Evolutionary conservation across 2,329 filamentous ascomycete species (phyloP).

Genomic region (Escovopsis weberi): DNA sequence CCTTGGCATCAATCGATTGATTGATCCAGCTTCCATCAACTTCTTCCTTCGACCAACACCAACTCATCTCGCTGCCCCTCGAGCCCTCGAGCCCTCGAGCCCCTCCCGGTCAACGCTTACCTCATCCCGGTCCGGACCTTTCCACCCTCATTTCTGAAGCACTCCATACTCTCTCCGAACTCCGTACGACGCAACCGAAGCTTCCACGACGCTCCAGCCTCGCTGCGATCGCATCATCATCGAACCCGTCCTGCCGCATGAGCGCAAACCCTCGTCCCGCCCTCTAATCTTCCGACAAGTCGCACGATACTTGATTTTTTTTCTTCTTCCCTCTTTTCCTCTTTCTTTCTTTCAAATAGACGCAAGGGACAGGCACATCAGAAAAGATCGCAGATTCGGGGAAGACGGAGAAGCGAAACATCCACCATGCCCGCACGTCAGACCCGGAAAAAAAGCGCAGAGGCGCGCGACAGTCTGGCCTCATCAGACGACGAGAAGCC

Average conservation of each 20-base stretch:
- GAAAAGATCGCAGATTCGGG: no score
- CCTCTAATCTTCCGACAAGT: no score
- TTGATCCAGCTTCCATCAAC: no score
- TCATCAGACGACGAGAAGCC: slow-evolving; percentile 16
- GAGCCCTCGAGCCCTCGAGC: no score
- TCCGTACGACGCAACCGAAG: not conserved
- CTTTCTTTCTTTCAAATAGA: not conserved
- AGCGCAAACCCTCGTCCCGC: no score
- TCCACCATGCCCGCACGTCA: slow-evolving; percentile 24
- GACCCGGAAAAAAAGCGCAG: slow-evolving; percentile 24
- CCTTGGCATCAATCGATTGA: no score
- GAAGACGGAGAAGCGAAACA: not conserved
- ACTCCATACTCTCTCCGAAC: not conserved
- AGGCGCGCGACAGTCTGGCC: slow-evolving; percentile 16
- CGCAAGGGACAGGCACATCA: no score
- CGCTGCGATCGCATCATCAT: not conserved
- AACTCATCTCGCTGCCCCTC: no score
- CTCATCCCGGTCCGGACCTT: no score
- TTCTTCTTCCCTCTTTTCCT: not conserved
- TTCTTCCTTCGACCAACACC: no score
- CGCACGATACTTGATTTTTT: not conserved
- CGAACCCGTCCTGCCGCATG: not conserved
- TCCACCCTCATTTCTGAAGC: no score
- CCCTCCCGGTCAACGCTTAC: no score
- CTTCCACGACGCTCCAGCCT: not conserved